Conservation (phyloP, 148 eudicot genomes). For the Oxyria digyna region DNA sequence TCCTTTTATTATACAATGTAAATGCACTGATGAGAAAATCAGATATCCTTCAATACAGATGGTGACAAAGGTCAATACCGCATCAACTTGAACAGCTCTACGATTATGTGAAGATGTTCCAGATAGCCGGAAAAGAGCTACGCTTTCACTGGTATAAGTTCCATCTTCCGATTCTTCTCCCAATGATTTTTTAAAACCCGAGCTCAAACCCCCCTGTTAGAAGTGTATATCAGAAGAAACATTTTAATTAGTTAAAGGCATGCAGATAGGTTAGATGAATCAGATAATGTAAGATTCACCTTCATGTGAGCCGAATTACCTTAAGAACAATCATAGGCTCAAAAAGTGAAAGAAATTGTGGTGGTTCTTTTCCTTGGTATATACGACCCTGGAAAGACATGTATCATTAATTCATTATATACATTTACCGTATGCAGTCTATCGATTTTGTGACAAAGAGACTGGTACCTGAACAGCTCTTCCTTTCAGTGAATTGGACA, state of each 20-base stretch:
- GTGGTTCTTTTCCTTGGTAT: constrained; percentile 92
- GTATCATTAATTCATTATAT: not conserved
- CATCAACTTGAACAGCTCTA: constrained; percentile 80
- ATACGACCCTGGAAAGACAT: constrained; percentile 54
- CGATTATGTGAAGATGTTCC: constrained; percentile 82
- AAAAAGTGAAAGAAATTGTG: constrained; percentile 84
- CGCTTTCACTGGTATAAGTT: constrained; percentile 69
- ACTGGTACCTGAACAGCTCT: constrained; percentile 76
- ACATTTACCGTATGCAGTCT: not conserved
- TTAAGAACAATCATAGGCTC: constrained; percentile 94
- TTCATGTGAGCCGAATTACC: constrained; percentile 30
- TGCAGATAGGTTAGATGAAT: constrained; percentile 6
- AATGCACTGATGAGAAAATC: not conserved
- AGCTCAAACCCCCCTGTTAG: constrained; percentile 84
- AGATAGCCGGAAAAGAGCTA: constrained; percentile 72
- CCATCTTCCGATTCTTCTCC: constrained; percentile 75
- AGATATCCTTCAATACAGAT: not conserved
- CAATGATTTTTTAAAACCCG: constrained; percentile 67
- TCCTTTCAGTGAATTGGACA: constrained; percentile 90
- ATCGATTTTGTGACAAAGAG: not conserved
- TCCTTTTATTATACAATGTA: not conserved
- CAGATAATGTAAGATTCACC: not conserved
- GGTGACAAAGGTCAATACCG: constrained; percentile 28
- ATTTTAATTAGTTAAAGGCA: constrained; percentile 7
- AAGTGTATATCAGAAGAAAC: constrained; percentile 7